A percentile compares a stretch with the other conserved stretches of the same genome.
Conservation (phyloP, 2,329 filamentous ascomycete genomes). For the Stachybotrys echinatus region DNA sequence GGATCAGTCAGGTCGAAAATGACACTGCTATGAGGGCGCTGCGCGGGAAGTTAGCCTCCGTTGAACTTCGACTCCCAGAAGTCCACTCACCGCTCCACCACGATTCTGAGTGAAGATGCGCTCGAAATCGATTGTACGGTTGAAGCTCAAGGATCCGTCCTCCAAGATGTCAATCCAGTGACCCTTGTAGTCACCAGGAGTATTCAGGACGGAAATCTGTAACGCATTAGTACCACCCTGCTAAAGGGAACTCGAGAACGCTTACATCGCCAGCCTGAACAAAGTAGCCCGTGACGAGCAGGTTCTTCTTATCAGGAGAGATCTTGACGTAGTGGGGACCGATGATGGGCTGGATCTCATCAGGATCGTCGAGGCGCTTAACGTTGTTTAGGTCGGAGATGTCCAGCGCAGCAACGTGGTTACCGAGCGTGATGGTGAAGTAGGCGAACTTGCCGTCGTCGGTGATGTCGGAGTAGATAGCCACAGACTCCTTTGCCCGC, state of each 20-base stretch:
- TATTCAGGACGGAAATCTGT: slow-evolving; percentile 53
- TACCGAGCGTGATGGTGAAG: slow-evolving; percentile 54
- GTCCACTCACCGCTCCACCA: slow-evolving; percentile 38
- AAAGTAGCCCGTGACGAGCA: slow-evolving; percentile 62
- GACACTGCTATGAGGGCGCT: slow-evolving; percentile 49
- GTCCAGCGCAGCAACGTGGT: slow-evolving; percentile 55
- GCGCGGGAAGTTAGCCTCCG: neutral
- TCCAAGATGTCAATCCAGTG: slow-evolving; percentile 54
- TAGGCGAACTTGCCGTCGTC: slow-evolving; percentile 54
- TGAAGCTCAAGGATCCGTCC: slow-evolving; percentile 53
- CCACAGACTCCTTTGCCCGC: slow-evolving; percentile 48
- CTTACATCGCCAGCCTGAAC: slow-evolving; percentile 52
- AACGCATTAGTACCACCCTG: neutral
- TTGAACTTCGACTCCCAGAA: neutral
- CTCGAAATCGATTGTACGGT: slow-evolving; percentile 53
- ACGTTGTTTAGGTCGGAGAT: slow-evolving; percentile 55
- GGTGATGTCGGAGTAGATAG: slow-evolving; percentile 57
- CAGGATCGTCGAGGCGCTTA: slow-evolving; percentile 55
- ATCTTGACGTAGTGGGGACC: slow-evolving; percentile 62
- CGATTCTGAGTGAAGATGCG: slow-evolving; percentile 42
- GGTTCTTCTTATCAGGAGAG: slow-evolving; percentile 57
- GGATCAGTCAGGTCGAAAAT: slow-evolving; percentile 54
- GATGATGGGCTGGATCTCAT: slow-evolving; percentile 52
- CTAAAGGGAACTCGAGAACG: too few relatives aligned
- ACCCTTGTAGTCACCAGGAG: slow-evolving; percentile 56